These are phyloP conservation scores for Mycena albidolilacea DNA, from an alignment of 768 basidiomycete species.

Conservation along the genomic window DNA sequence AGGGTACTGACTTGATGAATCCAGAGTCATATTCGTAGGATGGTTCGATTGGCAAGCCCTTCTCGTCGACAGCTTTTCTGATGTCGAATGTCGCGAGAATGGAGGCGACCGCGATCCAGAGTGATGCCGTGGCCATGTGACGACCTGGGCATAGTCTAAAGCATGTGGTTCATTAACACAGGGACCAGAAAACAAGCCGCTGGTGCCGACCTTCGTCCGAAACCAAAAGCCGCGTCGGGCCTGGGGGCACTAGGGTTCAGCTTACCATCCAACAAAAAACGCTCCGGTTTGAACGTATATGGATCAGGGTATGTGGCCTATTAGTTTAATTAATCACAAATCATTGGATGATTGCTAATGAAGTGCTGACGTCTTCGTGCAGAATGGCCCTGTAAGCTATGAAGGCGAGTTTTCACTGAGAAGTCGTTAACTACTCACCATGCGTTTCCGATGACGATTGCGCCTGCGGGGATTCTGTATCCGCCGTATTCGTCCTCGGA, in stretches of 20 bases:
- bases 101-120: neutral
- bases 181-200: neutral
- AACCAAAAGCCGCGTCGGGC: neutral
- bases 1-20: neutral
- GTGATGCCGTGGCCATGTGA: neutral
- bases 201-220: neutral
- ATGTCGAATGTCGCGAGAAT: neutral
- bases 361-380: neutral
- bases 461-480: neutral
- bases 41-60: neutral
- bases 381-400: neutral
- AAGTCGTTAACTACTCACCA: neutral
- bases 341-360: neutral
- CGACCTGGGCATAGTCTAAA: neutral
- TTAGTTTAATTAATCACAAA: neutral
- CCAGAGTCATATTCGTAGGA: neutral
- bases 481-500: neutral
- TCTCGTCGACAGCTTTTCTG: neutral
- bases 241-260: neutral
- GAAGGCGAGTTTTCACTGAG: neutral
- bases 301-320: neutral
- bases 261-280: neutral
- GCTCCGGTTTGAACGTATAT: neutral
- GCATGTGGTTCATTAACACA: neutral
- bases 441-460: neutral